Conservation (phyloP, 169 alveolate species). For the Plasmodium relictum region DNA sequence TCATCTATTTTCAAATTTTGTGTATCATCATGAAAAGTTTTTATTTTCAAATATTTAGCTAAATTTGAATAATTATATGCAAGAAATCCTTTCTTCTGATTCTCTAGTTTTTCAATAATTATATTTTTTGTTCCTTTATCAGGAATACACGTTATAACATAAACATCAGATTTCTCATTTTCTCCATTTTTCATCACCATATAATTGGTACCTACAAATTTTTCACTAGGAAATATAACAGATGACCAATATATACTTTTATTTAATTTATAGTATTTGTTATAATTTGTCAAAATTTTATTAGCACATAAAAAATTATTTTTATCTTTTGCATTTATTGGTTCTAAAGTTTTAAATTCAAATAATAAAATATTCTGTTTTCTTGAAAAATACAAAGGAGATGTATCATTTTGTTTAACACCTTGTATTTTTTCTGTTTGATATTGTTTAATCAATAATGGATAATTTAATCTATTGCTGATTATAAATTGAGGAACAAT, state of each 20-base stretch:
- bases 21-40: constrained; percentile 85
- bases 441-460: constrained; percentile 83
- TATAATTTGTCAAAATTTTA: neutral
- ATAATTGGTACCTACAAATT: constrained; percentile 87
- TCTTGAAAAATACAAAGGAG: constrained; percentile 52
- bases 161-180: constrained; percentile 79
- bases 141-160: constrained; percentile 86
- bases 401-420: constrained; percentile 68
- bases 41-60: constrained; percentile 82
- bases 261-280: constrained; percentile 25
- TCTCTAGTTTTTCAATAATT: constrained; percentile 80
- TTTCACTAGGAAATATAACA: constrained; percentile 86
- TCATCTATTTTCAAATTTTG: constrained; percentile 33
- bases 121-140: constrained; percentile 87
- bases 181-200: constrained; percentile 83
- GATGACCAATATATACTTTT: constrained; percentile 86
- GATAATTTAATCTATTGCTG: constrained; percentile 81
- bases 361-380: constrained; percentile 37
- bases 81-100: constrained; percentile 82
- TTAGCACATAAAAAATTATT: neutral
- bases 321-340: neutral
- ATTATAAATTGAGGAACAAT: constrained; percentile 88
- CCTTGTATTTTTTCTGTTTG: constrained; percentile 75
- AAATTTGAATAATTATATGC: constrained; percentile 83
- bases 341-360: constrained; percentile 33